Evolutionary conservation across 306 rosid species (phyloP).

Genomic region (Glycine latifolia): DNA sequence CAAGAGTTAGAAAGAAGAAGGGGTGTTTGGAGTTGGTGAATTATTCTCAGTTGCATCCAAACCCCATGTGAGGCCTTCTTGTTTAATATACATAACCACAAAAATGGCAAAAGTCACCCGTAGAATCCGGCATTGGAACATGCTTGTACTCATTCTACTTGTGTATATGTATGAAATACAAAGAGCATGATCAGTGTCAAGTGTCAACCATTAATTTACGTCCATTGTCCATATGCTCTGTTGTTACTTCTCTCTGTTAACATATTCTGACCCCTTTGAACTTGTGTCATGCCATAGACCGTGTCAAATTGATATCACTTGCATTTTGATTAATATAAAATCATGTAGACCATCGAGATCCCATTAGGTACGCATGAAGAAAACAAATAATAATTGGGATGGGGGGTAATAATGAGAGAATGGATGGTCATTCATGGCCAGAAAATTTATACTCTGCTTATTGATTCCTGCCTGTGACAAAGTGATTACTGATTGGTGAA

Average conservation of each 20-base stretch:
- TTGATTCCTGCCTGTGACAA: neutral
- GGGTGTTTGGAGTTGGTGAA: conserved; percentile 62
- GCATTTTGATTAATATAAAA: neutral
- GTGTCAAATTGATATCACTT: neutral
- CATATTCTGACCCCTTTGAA: neutral
- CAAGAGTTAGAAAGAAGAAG: conserved; percentile 45
- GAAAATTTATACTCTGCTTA: neutral
- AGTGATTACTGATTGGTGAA: neutral
- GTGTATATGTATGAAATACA: conserved; percentile 30
- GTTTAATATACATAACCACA: conserved; percentile 38
- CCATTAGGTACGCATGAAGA: neutral
- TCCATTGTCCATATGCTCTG: neutral
- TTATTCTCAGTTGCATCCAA: conserved; percentile 54
- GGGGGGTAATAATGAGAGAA: neutral
- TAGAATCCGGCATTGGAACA: conserved; percentile 66
- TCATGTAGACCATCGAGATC: neutral
- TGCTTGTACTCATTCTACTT: conserved; percentile 40
- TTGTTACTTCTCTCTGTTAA: neutral
- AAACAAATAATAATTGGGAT: neutral
- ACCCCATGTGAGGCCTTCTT: conserved; percentile 66
- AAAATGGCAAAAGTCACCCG: conserved; percentile 57
- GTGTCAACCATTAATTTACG: too few relatives aligned
- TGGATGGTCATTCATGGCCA: neutral
- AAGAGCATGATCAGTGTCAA: neutral
- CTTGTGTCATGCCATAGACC: neutral